phyloP scores from a whole-genome alignment of 1,284 basidiomycete species.

The Moesziomyces antarcticus region DNA sequence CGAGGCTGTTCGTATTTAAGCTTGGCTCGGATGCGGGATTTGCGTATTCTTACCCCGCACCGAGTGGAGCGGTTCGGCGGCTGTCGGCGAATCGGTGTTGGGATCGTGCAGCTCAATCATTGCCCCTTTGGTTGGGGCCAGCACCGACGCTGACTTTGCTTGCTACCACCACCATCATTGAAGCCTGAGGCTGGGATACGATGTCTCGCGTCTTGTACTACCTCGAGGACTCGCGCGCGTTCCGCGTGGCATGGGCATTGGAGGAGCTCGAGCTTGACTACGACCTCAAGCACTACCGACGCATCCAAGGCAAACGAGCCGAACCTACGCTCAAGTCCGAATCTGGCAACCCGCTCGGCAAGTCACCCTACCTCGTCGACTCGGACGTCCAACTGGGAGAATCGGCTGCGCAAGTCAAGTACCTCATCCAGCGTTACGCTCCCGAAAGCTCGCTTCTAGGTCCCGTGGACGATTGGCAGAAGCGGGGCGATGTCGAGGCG shows the following conservation, averaged over 20 bases:
- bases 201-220: slow-evolving; percentile 24
- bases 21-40: no score
- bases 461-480: slow-evolving; percentile 9
- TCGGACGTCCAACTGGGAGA: slow-evolving; percentile 10
- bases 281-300: slow-evolving; percentile 11
- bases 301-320: slow-evolving; percentile 32
- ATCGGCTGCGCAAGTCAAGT: slow-evolving; percentile 17
- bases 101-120: no score
- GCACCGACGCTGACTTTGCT: background rate
- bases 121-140: background rate
- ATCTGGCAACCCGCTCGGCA: slow-evolving; percentile 27
- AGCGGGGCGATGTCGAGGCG: slow-evolving; percentile 13
- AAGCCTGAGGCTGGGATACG: background rate
- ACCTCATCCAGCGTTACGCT: slow-evolving; percentile 28
- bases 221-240: slow-evolving; percentile 39
- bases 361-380: slow-evolving; percentile 30
- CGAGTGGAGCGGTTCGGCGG: no score
- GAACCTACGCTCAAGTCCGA: slow-evolving; percentile 15
- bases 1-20: no score
- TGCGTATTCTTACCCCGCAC: no score
- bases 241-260: slow-evolving; percentile 29
- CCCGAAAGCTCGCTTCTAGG: slow-evolving; percentile 16
- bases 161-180: slow-evolving; percentile 2
- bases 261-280: slow-evolving; percentile 32
- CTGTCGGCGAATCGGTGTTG: no score